These are phyloP conservation scores for Xylogone sp. DNA, from an alignment of 2,329 filamentous ascomycete species.

Conservation along the genomic window DNA sequence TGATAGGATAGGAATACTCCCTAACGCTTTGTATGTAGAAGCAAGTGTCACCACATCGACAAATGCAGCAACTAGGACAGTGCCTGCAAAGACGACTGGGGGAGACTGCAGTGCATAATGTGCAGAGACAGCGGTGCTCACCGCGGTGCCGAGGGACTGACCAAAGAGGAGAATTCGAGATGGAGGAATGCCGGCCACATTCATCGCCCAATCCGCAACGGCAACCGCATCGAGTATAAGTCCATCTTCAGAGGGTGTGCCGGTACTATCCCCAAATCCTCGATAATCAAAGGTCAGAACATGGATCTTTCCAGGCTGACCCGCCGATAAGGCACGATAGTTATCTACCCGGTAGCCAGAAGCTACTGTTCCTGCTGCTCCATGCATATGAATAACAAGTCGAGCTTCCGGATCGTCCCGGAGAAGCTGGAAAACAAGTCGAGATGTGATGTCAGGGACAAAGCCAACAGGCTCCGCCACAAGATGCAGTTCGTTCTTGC, in stretches of 20 bases:
- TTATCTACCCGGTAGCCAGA: conserved; percentile 46
- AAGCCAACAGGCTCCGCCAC: conserved; percentile 35
- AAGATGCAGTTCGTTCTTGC: conserved; percentile 36
- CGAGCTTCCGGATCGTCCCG: conserved; percentile 36
- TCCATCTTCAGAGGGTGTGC: conserved; percentile 51
- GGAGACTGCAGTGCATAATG: conserved; percentile 24
- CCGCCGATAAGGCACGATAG: conserved; percentile 52
- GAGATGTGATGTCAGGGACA: conserved; percentile 28
- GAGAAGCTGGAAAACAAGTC: conserved; percentile 33
- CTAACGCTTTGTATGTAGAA: conserved; percentile 53
- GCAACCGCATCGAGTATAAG: conserved; percentile 50
- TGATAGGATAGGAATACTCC: conserved; percentile 49
- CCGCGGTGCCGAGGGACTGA: conserved; percentile 43
- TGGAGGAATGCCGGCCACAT: conserved; percentile 47
- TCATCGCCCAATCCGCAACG: conserved; percentile 49
- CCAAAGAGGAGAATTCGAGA: conserved; percentile 54
- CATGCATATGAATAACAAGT: conserved; percentile 42
- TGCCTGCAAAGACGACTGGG: conserved; percentile 48
- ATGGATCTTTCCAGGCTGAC: conserved; percentile 48
- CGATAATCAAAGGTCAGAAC: conserved; percentile 58
- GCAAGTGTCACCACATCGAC: conserved; percentile 49
- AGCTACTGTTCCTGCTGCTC: conserved; percentile 43
- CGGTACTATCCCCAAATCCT: conserved; percentile 52
- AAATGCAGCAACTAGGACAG: conserved; percentile 54
- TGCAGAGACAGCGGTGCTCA: conserved; percentile 26